These are phyloP conservation scores for Eragrostis curvula DNA, from an alignment of 176 grass and related monocot genomes.

Conservation along the genomic window DNA sequence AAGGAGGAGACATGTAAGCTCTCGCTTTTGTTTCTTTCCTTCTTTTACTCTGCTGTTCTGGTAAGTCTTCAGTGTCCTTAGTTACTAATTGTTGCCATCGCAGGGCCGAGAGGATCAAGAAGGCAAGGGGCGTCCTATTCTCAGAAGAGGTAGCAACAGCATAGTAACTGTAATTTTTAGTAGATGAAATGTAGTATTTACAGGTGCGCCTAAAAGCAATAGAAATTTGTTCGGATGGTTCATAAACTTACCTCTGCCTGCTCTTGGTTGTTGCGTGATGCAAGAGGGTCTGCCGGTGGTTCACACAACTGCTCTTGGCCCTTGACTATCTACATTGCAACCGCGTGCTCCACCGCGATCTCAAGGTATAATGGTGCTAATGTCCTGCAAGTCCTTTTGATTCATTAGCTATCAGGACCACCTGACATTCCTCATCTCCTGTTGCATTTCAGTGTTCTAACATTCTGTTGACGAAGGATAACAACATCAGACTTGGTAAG, in stretches of 20 bases:
- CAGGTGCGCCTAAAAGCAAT: not conserved
- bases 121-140: constrained; percentile 75
- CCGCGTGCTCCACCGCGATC: constrained; percentile 82
- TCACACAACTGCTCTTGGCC: constrained; percentile 79
- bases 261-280: constrained; percentile 7
- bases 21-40: not conserved
- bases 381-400: not conserved
- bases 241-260: constrained; percentile 3
- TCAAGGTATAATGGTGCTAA: constrained; percentile 53
- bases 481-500: constrained; percentile 76
- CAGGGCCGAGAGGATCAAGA: constrained; percentile 86
- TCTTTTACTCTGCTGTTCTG: not conserved
- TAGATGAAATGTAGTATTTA: constrained; percentile 5
- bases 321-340: constrained; percentile 92
- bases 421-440: constrained; percentile 4
- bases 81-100: not conserved
- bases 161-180: not conserved
- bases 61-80: not conserved
- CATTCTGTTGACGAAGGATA: constrained; percentile 78
- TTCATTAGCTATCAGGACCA: not conserved
- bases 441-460: constrained; percentile 76
- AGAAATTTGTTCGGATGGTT: not conserved
- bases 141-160: constrained; percentile 63
- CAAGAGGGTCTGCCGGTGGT: constrained; percentile 78
- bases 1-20: constrained; percentile 84